Evolutionary conservation across 164 flowering plant species (phyloP).

Genomic region (Piper betle): DNA sequence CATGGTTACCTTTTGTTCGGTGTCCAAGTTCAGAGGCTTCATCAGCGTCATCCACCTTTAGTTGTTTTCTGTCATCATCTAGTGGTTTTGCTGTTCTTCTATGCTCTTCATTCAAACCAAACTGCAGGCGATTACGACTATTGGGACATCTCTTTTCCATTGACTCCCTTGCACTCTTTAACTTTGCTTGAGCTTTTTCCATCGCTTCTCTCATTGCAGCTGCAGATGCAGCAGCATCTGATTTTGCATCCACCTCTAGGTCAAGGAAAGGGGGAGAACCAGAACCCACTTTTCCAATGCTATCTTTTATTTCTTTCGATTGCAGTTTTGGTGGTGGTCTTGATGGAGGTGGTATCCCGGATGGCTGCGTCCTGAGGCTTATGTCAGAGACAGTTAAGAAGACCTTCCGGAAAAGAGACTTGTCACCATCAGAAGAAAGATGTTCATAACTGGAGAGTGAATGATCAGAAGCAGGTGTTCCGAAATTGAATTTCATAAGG

Average conservation of each 20-base stretch:
- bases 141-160: constrained; percentile 42
- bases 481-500: not conserved
- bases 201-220: constrained; percentile 62
- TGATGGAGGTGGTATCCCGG: constrained; percentile 67
- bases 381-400: constrained; percentile 53
- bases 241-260: constrained; percentile 63
- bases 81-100: constrained; percentile 9
- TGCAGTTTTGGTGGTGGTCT: constrained; percentile 64
- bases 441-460: constrained; percentile 1
- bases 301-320: constrained; percentile 17
- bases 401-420: constrained; percentile 12
- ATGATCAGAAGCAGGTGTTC: not conserved
- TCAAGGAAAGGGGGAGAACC: constrained; percentile 49
- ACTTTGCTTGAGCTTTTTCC: constrained; percentile 51
- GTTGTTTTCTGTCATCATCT: constrained; percentile 7
- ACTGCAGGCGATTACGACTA: constrained; percentile 16
- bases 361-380: constrained; percentile 62
- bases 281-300: not conserved
- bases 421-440: constrained; percentile 7
- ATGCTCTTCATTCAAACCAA: constrained; percentile 20
- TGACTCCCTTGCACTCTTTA: constrained; percentile 44
- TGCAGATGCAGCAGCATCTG: constrained; percentile 53
- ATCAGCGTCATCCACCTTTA: constrained; percentile 14
- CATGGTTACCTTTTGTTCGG: constrained; percentile 6
- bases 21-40: constrained; percentile 12